A percentile compares a stretch with the other conserved stretches of the same genome.
These are phyloP conservation scores for Pseudoneurospora amorphoporcata DNA, from an alignment of 495 filamentous ascomycete species.

Conservation along the genomic window DNA sequence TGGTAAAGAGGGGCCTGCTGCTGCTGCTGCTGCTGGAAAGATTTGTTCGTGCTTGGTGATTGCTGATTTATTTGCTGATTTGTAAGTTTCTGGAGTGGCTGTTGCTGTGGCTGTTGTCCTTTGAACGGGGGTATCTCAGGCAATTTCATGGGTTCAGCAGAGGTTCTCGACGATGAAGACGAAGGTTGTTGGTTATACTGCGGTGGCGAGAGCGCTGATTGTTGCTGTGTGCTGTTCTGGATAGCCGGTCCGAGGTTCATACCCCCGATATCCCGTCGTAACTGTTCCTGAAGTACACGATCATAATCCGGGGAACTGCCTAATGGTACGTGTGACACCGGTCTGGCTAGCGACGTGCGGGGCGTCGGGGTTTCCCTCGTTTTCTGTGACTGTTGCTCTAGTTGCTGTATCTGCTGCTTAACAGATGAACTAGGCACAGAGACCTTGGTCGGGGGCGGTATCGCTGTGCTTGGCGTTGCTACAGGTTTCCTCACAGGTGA, in stretches of 20 bases:
- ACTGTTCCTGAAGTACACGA: slow-evolving; percentile 46
- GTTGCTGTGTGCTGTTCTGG: slow-evolving; percentile 12
- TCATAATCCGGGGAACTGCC: slow-evolving; percentile 46
- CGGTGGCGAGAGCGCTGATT: background rate
- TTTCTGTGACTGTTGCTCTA: background rate
- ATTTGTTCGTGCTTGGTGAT: slow-evolving; percentile 9
- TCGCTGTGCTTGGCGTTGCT: slow-evolving; percentile 2
- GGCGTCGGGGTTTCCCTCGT: slow-evolving; percentile 33
- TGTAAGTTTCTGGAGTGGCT: slow-evolving; percentile 19
- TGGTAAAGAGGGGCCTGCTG: slow-evolving; percentile 18
- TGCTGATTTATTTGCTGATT: slow-evolving; percentile 15
- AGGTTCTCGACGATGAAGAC: background rate
- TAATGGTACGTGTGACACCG: slow-evolving; percentile 19
- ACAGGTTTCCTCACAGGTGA: slow-evolving; percentile 55
- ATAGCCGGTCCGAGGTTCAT: slow-evolving; percentile 29
- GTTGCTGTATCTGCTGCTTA: slow-evolving; percentile 16
- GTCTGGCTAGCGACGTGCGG: slow-evolving; percentile 28
- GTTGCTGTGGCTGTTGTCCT: slow-evolving; percentile 18
- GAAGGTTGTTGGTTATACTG: slow-evolving; percentile 17
- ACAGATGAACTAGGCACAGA: slow-evolving; percentile 50
- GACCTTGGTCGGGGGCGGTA: slow-evolving; percentile 48
- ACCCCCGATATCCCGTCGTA: slow-evolving; percentile 49
- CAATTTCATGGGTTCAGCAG: slow-evolving; percentile 30
- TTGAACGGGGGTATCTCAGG: slow-evolving; percentile 47
- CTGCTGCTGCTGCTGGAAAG: slow-evolving; percentile 10